These are phyloP conservation scores for Debaryomyces castellii DNA, from an alignment of 805 yeast genomes.

Conservation along the genomic window DNA sequence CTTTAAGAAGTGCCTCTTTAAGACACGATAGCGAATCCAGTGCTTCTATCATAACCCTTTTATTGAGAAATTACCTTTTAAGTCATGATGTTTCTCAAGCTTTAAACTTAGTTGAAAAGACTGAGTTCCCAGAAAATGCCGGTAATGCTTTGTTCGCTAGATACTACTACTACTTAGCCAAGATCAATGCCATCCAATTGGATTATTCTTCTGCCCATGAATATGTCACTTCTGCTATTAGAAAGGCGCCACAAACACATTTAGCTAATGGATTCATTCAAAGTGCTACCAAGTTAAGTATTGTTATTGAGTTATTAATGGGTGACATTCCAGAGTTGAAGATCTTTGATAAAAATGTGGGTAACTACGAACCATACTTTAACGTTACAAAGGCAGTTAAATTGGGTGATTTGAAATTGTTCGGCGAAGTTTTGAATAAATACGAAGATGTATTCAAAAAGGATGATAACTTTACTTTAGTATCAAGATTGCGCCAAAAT, in stretches of 20 bases:
- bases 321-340: slow-evolving; percentile 95
- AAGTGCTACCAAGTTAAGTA: slow-evolving; percentile 82
- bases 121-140: slow-evolving; percentile 82
- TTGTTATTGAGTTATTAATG: slow-evolving; percentile 86
- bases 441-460: slow-evolving; percentile 61
- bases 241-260: slow-evolving; percentile 92
- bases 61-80: slow-evolving; percentile 75
- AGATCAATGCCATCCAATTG: slow-evolving; percentile 85
- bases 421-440: slow-evolving; percentile 65
- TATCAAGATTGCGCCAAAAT: slow-evolving; percentile 88
- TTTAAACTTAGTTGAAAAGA: slow-evolving; percentile 81
- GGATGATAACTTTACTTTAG: slow-evolving; percentile 83
- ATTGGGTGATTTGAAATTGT: slow-evolving; percentile 81
- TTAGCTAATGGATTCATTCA: slow-evolving; percentile 86
- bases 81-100: slow-evolving; percentile 86
- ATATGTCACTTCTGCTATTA: slow-evolving; percentile 87
- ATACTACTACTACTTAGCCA: slow-evolving; percentile 87
- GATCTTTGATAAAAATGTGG: slow-evolving; percentile 62
- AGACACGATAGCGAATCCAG: slow-evolving; percentile 92
- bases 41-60: slow-evolving; percentile 81
- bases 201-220: slow-evolving; percentile 90
- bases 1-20: slow-evolving; percentile 82
- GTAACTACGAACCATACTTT: slow-evolving; percentile 74
- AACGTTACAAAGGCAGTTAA: slow-evolving; percentile 89
- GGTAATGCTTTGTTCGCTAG: slow-evolving; percentile 89